These are phyloP conservation scores for Plasmodium coatneyi DNA, from an alignment of 169 alveolate genomes.

Conservation along the genomic window DNA sequence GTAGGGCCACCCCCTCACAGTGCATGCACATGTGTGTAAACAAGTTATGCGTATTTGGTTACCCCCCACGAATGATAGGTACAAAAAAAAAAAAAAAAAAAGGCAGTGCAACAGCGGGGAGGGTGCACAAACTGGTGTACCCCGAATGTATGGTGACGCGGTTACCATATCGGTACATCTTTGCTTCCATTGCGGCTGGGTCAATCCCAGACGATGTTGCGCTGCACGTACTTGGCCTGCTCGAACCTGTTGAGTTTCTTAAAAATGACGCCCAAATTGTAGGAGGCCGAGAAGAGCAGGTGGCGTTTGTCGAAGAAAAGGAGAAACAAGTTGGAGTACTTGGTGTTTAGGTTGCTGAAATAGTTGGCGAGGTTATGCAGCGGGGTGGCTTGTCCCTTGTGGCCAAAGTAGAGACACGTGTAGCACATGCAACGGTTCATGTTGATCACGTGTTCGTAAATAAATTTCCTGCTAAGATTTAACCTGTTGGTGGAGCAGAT, in stretches of 20 bases:
- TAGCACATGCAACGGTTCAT: conserved; percentile 75
- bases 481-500: conserved; percentile 16
- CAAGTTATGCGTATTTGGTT: not conserved
- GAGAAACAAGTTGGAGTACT: conserved; percentile 54
- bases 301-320: conserved; percentile 63
- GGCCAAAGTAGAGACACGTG: conserved; percentile 28
- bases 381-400: not conserved
- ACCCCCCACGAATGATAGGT: not conserved
- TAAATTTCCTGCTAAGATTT: conserved; percentile 31
- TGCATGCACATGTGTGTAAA: not conserved
- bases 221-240: conserved; percentile 37
- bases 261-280: conserved; percentile 54
- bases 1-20: not conserved
- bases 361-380: conserved; percentile 13
- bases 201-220: conserved; percentile 63
- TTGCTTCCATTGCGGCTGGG: not conserved
- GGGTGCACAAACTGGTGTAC: not conserved
- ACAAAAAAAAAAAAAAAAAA: too few species aligned
- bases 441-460: conserved; percentile 42
- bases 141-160: not conserved
- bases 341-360: conserved; percentile 29
- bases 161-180: not conserved
- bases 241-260: conserved; percentile 43
- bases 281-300: conserved; percentile 67
- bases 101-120: not conserved